Evolutionary conservation across 495 filamentous ascomycete genomes (phyloP), one percentile per base, ranked within the genome.

Genomic region (Penicillium malachiteum): DNA sequence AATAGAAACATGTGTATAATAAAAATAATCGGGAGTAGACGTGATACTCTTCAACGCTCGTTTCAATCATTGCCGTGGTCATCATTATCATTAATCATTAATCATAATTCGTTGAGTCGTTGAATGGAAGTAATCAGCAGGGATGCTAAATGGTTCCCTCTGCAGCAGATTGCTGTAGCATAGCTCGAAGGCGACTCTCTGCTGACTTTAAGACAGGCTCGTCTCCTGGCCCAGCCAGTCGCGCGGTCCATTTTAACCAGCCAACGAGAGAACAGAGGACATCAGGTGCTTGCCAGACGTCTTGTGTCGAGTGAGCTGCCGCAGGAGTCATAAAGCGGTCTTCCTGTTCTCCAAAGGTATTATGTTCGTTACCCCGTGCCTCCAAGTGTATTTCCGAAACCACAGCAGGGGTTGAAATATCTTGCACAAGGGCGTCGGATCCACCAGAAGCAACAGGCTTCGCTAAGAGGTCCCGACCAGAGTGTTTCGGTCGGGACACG

Each of bases 371-470:
- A 7, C 66, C 72, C 41, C 64, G 70, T 0, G 72, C 76, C 52
- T 76, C 71, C 16, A 78, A 58, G 50, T 72, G 65, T 0, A 71
- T 62, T 58, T 78, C 76, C 0, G 73, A 74, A 9, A 77, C 69
- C 0, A 78, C 52, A 37, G 75, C 73, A 10, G 73, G 65, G 1
- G 76, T 76, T 3, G 60, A 50, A 16, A 74, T 69, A 9, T 58
- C 55, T 32, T 57, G 55, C 5, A 47, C 55, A 4, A 5, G n/a
- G 31, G 49, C 41, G 35, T 58, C 53, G 7, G 56, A 46, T 43
- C 40, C 37, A 11, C 39, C 37, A 11, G 61, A 21, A 16, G 58
- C 32, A 3, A 40, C 30, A 5, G 51, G 46, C 30, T 51, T 68
- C 17, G 59, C 67, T 17, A 78, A 56, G 0, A 78, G 58, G 17